Evolutionary conservation across 805 yeast genomes (phyloP), one percentile per base, ranked within the genome.

Genomic region (Ogataea wickerhamii): DNA sequence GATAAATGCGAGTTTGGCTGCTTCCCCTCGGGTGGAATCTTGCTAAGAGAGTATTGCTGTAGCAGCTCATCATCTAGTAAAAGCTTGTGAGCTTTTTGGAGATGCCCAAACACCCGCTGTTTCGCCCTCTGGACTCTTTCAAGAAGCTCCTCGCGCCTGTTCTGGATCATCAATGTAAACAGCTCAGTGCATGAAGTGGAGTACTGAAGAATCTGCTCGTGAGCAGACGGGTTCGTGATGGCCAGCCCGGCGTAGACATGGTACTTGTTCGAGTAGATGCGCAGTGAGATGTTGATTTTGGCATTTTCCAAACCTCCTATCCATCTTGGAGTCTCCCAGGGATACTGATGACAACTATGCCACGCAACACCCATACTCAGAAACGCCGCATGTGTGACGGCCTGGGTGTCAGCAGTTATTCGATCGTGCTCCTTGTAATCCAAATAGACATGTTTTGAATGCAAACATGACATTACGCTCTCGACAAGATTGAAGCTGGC

Each of bases 211-310:
- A 94, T 82, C 62, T 93, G 98, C 27, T 74, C 76, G 55, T 91
- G 97, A 1, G 98, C 97, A 29, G 89, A 78, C 1, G 96, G 97
- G 54, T 93, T 93, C 1, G 96, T 84, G 49, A 93, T 91, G 7
- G 98, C 97, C 52, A 93, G 69, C 0, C 98, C 98, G 4, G 98
- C 98, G 56, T 93, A 93, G 21, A 93, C 98, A 60, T 93, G 98
- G 95, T 96, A 93, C 63, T 89, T 88, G 63, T 89, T 93, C 13
- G 95, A 80, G 60, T 73, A 93, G 35, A 93, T 93, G 46, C 98
- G 70, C 57, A 93, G 64, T 1, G 98, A 84, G 22, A 93, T 88
- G 58, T 93, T 93, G 56, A 89, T 85, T 53, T 93, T 93, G 12
- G 96, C 98, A 58, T 93, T 91, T 59, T 93, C 98, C 32, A 93